Conservation (phyloP, 2,329 filamentous ascomycete genomes). For the Epichloe coenophiala region DNA sequence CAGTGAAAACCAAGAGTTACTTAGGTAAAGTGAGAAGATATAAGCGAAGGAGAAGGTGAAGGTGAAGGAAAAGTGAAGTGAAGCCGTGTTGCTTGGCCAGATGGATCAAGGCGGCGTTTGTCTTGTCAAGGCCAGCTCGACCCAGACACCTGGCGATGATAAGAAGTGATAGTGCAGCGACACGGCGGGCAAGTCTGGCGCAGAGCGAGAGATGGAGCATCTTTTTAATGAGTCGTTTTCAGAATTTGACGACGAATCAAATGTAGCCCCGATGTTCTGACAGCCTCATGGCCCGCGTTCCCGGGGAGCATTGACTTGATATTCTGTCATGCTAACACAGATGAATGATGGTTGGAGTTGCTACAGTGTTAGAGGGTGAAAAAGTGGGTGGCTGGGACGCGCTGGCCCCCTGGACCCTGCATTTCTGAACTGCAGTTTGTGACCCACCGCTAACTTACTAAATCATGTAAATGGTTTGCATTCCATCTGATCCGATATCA, state of each 20-base stretch:
- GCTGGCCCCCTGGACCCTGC: not conserved
- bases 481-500: too few species aligned
- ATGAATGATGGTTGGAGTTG: constrained; percentile 1
- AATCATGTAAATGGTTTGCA: too few species aligned
- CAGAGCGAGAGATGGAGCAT: too few species aligned
- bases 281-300: not conserved
- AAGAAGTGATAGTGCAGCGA: constrained; percentile 12
- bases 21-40: not conserved
- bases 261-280: not conserved
- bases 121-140: constrained; percentile 8
- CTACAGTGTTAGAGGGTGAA: not conserved
- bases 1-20: not conserved
- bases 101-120: not conserved
- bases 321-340: not conserved
- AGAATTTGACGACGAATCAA: too few species aligned
- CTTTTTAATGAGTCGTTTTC: not conserved
- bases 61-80: not conserved
- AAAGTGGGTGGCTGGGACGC: constrained; percentile 2
- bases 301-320: not conserved
- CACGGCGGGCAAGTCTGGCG: not conserved
- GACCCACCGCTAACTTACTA: too few species aligned
- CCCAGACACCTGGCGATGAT: constrained; percentile 14
- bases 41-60: not conserved
- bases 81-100: not conserved
- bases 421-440: too few species aligned